Evolutionary conservation across 305 asterid genomes (phyloP).

Genomic region (Fraxinus floribunda): DNA sequence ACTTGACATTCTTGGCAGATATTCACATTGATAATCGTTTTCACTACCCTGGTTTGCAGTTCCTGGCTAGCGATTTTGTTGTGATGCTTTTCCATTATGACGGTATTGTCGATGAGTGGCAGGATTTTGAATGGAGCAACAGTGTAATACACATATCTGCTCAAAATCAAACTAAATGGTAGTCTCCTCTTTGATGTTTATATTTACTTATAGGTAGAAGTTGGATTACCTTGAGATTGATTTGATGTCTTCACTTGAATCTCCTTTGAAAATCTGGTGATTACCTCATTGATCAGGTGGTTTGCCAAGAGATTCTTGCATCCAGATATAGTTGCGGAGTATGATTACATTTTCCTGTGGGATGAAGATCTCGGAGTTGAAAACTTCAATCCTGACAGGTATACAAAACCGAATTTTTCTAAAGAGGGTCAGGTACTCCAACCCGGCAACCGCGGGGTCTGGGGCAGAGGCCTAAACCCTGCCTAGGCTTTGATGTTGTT

Average conservation of each 20-base stretch:
- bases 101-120: conserved; percentile 77
- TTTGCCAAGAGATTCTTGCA: conserved; percentile 83
- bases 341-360: conserved; percentile 77
- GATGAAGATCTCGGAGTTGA: conserved; percentile 92
- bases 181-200: background rate
- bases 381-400: conserved; percentile 66
- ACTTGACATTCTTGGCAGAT: background rate
- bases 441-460: background rate
- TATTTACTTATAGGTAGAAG: background rate
- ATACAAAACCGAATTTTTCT: conserved; percentile 15
- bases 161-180: conserved; percentile 89
- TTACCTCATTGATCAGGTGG: conserved; percentile 58
- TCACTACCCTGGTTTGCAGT: conserved; percentile 40
- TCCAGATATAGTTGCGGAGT: conserved; percentile 78
- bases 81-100: conserved; percentile 95
- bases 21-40: background rate
- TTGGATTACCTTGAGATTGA: background rate
- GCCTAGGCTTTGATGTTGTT: background rate
- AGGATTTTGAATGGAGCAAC: conserved; percentile 60
- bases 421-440: background rate
- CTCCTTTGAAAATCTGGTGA: background rate
- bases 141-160: conserved; percentile 66
- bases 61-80: conserved; percentile 56
- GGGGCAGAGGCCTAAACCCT: background rate
- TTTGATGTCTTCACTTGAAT: background rate